phyloP scores from a whole-genome alignment of 176 grass and related monocot genomes.

The Raddia guianensis region DNA sequence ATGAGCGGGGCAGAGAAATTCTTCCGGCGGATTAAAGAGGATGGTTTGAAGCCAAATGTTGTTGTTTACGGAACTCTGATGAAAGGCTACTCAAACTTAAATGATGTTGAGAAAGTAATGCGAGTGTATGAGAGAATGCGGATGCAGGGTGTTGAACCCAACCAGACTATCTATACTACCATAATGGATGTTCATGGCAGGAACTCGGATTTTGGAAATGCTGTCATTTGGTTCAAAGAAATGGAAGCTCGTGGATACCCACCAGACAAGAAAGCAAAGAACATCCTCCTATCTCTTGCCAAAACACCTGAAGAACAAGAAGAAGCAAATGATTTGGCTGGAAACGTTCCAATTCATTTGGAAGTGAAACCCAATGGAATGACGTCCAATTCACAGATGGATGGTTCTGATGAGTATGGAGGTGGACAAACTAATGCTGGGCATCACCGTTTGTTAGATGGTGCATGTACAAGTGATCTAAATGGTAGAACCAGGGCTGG shows the following conservation, averaged over 20 bases:
- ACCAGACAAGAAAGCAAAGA: constrained; percentile 85
- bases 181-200: constrained; percentile 85
- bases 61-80: constrained; percentile 91
- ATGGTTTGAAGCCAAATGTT: constrained; percentile 90
- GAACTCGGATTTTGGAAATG: constrained; percentile 87
- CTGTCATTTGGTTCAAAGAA: constrained; percentile 82
- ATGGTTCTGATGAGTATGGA: constrained; percentile 38
- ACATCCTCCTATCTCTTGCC: constrained; percentile 77
- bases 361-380: constrained; percentile 34
- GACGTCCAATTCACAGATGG: not conserved
- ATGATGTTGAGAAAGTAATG: constrained; percentile 81
- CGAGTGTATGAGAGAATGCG: constrained; percentile 90
- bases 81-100: constrained; percentile 91
- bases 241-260: constrained; percentile 69
- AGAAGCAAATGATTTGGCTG: constrained; percentile 75
- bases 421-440: constrained; percentile 32
- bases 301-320: constrained; percentile 67
- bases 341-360: constrained; percentile 52
- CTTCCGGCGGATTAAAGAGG: constrained; percentile 88
- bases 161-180: constrained; percentile 83
- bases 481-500: constrained; percentile 34
- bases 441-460: constrained; percentile 16
- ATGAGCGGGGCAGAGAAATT: constrained; percentile 91
- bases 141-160: constrained; percentile 78
- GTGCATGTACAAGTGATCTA: constrained; percentile 24